Base-by-base conservation (phyloP, 1,139 yeast species). In the Taiozyma sp. region DNA sequence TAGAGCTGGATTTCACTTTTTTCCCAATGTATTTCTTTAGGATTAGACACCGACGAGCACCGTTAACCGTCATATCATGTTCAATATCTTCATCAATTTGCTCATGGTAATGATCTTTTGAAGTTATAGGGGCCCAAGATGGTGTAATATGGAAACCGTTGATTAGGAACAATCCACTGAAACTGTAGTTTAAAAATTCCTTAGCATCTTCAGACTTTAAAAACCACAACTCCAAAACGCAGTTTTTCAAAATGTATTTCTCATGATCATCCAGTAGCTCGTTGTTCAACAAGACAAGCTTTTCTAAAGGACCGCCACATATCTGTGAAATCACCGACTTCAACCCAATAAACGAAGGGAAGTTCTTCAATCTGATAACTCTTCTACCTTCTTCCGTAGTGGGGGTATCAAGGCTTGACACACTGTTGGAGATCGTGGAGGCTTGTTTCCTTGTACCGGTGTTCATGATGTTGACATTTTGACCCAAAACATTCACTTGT, bases 271-370 rank as follows among this genome's bases (percentile, higher is more conserved):
- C 40, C 8, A 44, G 19, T 10, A 27, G 13, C 1, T 8, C 49
- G 19, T 51, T 39, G 14, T 55, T 49, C 12, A 57, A 53, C 40
- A 65, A 51, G 4, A 66, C 69, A 2, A 85, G 64, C 54, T 74
- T 76, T 57, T 86, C 91, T 45, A 88, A 68, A 0, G 93, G 90
- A 0, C 96, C 96, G 0, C 96, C 96, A 59, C 77, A 71, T 0
- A 87, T 72, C 56, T 83, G 88, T 2, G 81, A 67, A 19, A 87
- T 59, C 13, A 87, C 66, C 38, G 81, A 71, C 30, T 72, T 73
- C 7, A 83, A 57, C 8, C 87, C 83, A 7, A 75, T 70, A 30
- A 64, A 60, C 0, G 58, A 56, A 0, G 79, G 76, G 19, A 79
- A 65, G 41, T 70, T 68, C 8, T 65, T 64, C 9, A 78, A 58